These are phyloP conservation scores for Wickerhamiella occidentalis DNA, from an alignment of 805 yeast genomes.

Conservation along the genomic window DNA sequence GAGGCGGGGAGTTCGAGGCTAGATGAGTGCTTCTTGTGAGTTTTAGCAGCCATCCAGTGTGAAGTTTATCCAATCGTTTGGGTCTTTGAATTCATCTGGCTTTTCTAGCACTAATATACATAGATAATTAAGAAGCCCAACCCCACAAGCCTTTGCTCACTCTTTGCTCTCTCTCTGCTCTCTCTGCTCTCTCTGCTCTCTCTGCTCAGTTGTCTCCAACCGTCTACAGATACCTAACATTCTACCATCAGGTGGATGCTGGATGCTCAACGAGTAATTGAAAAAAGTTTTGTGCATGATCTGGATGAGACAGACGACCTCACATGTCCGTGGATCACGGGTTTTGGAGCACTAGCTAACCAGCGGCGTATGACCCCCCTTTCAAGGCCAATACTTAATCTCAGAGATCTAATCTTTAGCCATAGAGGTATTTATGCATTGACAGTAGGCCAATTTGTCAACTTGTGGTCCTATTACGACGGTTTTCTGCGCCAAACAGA, in stretches of 20 bases:
- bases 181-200: too few relatives aligned
- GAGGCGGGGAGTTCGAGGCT: background rate
- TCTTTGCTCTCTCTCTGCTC: too few relatives aligned
- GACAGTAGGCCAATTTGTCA: constrained; percentile 1
- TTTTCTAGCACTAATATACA: too few relatives aligned
- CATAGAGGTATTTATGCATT: background rate
- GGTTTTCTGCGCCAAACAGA: constrained; percentile 5
- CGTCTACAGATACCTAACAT: too few relatives aligned
- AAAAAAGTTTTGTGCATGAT: background rate
- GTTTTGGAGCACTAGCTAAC: background rate
- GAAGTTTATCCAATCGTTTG: too few relatives aligned
- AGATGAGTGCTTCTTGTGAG: background rate
- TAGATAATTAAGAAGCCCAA: too few relatives aligned
- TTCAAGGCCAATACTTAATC: background rate
- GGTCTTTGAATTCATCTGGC: too few relatives aligned
- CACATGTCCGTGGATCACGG: background rate
- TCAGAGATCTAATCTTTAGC: background rate
- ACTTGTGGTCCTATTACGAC: constrained; percentile 8
- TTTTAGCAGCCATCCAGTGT: too few relatives aligned
- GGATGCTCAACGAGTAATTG: background rate
- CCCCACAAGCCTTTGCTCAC: too few relatives aligned
- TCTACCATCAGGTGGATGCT: background rate
- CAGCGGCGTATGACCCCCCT: constrained; percentile 6
- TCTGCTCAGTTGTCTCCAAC: background rate
- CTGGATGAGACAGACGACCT: background rate